These are phyloP conservation scores for Ustilago curta DNA, from an alignment of 1,284 basidiomycete genomes.

Conservation along the genomic window DNA sequence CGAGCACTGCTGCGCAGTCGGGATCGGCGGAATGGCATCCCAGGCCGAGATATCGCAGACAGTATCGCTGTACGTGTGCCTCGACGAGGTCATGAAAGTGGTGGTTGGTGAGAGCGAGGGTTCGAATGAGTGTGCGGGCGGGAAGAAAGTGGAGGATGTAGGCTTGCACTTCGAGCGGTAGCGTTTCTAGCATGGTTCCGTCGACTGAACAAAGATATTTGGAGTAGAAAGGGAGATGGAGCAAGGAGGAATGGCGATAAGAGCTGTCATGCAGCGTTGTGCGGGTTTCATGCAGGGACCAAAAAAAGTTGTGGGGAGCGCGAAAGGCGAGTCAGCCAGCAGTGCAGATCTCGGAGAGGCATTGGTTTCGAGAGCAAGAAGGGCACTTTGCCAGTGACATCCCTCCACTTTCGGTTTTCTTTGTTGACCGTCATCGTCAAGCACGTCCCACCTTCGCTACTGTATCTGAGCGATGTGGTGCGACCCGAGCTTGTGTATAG, in stretches of 20 bases:
- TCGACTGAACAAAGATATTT: neutral
- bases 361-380: neutral
- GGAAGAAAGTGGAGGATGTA: constrained; percentile 53
- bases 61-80: constrained; percentile 46
- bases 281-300: constrained; percentile 31
- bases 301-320: neutral
- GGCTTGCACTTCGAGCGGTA: constrained; percentile 51
- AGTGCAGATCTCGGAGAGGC: neutral
- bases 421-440: neutral
- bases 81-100: constrained; percentile 52
- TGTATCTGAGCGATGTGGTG: neutral
- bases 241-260: neutral
- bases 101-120: constrained; percentile 42
- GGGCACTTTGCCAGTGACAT: constrained; percentile 5
- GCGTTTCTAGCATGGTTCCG: constrained; percentile 28
- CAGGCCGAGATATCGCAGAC: constrained; percentile 35
- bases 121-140: constrained; percentile 33
- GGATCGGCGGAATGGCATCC: constrained; percentile 17
- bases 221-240: neutral
- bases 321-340: constrained; percentile 5
- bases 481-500: neutral
- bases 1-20: constrained; percentile 26
- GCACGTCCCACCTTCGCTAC: neutral
- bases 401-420: constrained; percentile 25
- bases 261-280: neutral